Percentiles rank a stretch among this genome's conserved stretches.
Conservation (phyloP, 441 rosid genomes). For the Populus hybrid region DNA sequence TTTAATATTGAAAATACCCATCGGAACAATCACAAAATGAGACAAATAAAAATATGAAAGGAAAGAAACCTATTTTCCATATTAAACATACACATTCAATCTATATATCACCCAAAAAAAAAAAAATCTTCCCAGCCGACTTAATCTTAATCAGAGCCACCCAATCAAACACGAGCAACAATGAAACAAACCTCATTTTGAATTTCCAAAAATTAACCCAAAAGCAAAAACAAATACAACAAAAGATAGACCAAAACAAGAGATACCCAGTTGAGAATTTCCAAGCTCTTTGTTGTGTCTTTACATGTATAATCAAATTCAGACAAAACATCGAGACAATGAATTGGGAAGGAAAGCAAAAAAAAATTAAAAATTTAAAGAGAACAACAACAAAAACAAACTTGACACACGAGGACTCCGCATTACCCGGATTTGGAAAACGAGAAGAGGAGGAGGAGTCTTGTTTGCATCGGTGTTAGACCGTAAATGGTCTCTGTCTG, state of each 20-base stretch:
- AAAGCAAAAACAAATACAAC: slow-evolving; percentile 13
- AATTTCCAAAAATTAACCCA: slow-evolving; percentile 12
- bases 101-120: slow-evolving; percentile 12
- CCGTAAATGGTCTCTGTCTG: no score
- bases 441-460: no score
- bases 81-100: background rate
- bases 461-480: no score
- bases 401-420: slow-evolving; percentile 7
- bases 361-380: background rate
- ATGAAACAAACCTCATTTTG: slow-evolving; percentile 4
- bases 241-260: slow-evolving; percentile 2
- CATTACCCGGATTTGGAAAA: background rate
- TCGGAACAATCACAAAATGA: slow-evolving; percentile 15
- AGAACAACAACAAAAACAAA: no score
- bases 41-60: slow-evolving; percentile 9
- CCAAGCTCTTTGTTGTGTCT: slow-evolving; percentile 10
- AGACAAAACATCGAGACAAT: background rate
- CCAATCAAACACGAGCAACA: slow-evolving; percentile 14
- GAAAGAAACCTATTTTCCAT: background rate
- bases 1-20: slow-evolving; percentile 8
- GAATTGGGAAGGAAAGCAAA: background rate
- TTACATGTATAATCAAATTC: background rate
- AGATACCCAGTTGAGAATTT: slow-evolving; percentile 28
- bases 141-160: slow-evolving; percentile 21
- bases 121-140: slow-evolving; percentile 12